Evolutionary conservation across 2,329 filamentous ascomycete genomes (phyloP).

Genomic region (Nothophaeocryptopus gaeumannii): DNA sequence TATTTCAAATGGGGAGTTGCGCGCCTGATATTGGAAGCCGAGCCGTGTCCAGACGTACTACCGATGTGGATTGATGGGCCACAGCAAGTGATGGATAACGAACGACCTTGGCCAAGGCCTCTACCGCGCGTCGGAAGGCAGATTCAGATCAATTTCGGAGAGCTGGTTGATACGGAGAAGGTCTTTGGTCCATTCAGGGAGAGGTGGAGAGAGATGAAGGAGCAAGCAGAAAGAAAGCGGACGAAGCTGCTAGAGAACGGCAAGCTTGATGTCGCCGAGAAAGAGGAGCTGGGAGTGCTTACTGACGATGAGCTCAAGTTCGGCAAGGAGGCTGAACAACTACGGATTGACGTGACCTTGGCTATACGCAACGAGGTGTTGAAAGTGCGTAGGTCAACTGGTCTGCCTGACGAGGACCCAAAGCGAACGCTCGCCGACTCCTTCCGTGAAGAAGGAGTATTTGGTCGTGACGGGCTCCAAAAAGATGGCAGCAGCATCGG

Average conservation of each 20-base stretch:
- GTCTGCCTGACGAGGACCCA: constrained; percentile 76
- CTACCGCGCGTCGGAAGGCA: constrained; percentile 71
- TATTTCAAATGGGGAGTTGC: constrained; percentile 99
- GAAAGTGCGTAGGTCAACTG: constrained; percentile 68
- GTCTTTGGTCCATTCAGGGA: constrained; percentile 74
- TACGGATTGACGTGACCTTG: constrained; percentile 76
- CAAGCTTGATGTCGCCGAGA: constrained; percentile 1
- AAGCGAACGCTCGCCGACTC: constrained; percentile 76
- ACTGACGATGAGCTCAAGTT: constrained; percentile 66
- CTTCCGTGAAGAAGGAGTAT: constrained; percentile 61
- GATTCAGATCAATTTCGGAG: constrained; percentile 74
- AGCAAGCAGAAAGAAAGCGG: constrained; percentile 46
- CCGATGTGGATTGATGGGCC: constrained; percentile 94
- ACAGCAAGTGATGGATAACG: constrained; percentile 83
- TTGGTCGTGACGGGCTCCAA: constrained; percentile 52
- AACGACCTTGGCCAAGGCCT: constrained; percentile 73
- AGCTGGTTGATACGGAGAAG: constrained; percentile 68
- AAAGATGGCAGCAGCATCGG: constrained; percentile 60
- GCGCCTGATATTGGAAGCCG: constrained; percentile 82
- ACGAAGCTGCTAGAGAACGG: constrained; percentile 26
- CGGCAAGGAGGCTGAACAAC: constrained; percentile 68
- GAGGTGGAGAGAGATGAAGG: constrained; percentile 69
- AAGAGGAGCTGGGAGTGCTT: constrained; percentile 53
- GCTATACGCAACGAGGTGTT: constrained; percentile 76
- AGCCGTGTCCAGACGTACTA: constrained; percentile 81